Evolutionary conservation across 2,329 filamentous ascomycete species (phyloP), one percentile per base, ranked within the genome.

Genomic region (Coniochaeta pulveracea): DNA sequence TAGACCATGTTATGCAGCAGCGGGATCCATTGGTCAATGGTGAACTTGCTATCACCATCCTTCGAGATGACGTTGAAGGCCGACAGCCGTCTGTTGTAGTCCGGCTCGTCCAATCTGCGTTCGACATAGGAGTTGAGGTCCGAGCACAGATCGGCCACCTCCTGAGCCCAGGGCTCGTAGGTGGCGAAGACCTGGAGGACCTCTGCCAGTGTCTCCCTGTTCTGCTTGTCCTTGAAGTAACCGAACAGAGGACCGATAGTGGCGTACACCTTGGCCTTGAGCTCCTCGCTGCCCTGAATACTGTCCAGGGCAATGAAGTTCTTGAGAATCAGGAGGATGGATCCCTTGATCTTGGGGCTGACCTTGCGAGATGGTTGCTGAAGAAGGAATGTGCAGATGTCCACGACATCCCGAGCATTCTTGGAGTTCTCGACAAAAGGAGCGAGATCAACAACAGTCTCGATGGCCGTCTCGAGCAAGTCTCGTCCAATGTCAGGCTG

Each of bases 1-100:
- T 80, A 96, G 2, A 94, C 66, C 61, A 93, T 72, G 49, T 96
- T 98, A 58, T 88, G 82, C 9, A 96, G 60, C 14, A 98, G 57
- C 5, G 91, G 88, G 34, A 79, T 70, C 89, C 91, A 98, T 54
- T 94, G 83, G 37, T 71, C 70, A 2, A 76, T 58, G 1, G 72
- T 78, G 39, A 88, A 74, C 0, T 63, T 57, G 1, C 51, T 51
- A 23, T 73, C 74, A n/a, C 70, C 61, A 3, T 72, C 60, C 25
- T 72, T 69, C 22, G 80, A 82, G 40, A 96, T 78, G 6, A 60
- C 53, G 37, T 69, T 77, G 57, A 91, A 96, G 3, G 85, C 86
- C 29, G 67, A 60, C 5, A 93, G 68, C 11, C 91, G 79, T 36
- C 72, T 75, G 43, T 93, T 83, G 49, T 93, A 95, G 56, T 96